These are phyloP conservation scores for Fusarium tjaetaba DNA, from an alignment of 2,329 filamentous ascomycete species.

Conservation along the genomic window DNA sequence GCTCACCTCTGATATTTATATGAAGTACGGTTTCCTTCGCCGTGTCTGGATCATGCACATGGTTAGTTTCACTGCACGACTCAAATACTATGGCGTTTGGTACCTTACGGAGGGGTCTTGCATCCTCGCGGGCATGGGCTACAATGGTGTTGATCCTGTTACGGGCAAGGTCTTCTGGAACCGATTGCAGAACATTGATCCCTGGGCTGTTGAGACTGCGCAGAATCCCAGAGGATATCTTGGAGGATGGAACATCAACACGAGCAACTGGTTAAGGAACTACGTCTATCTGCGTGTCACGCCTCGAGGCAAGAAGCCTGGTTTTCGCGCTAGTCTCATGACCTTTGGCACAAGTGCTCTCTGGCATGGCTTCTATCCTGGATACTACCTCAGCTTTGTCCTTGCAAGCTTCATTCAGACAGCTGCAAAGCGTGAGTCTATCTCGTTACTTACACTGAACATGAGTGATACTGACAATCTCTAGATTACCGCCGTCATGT, in stretches of 20 bases:
- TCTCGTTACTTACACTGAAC: too few species aligned
- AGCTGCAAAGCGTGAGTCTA: slow-evolving; percentile 86
- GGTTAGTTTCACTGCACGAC: slow-evolving; percentile 81
- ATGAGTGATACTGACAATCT: slow-evolving; percentile 6
- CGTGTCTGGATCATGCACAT: slow-evolving; percentile 85
- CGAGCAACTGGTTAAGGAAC: slow-evolving; percentile 94
- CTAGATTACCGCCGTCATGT: slow-evolving; percentile 88
- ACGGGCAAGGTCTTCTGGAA: slow-evolving; percentile 90
- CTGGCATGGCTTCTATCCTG: slow-evolving; percentile 98
- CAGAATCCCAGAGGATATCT: slow-evolving; percentile 95
- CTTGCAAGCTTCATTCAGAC: slow-evolving; percentile 93
- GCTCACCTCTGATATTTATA: slow-evolving; percentile 72
- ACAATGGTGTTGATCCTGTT: slow-evolving; percentile 87
- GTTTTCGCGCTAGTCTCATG: slow-evolving; percentile 91
- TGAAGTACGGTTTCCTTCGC: slow-evolving; percentile 73
- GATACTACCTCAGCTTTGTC: slow-evolving; percentile 92
- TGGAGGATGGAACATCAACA: slow-evolving; percentile 98
- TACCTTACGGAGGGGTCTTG: slow-evolving; percentile 91
- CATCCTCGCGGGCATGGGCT: slow-evolving; percentile 92
- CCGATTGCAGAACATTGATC: slow-evolving; percentile 87
- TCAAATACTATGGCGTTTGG: slow-evolving; percentile 99
- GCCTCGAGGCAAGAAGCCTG: slow-evolving; percentile 93
- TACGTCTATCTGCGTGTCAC: slow-evolving; percentile 97
- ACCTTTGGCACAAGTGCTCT: slow-evolving; percentile 95
- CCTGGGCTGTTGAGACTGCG: slow-evolving; percentile 85